Base-by-base conservation (phyloP, 495 filamentous ascomycete genomes). In the Evernia prunastri region DNA sequence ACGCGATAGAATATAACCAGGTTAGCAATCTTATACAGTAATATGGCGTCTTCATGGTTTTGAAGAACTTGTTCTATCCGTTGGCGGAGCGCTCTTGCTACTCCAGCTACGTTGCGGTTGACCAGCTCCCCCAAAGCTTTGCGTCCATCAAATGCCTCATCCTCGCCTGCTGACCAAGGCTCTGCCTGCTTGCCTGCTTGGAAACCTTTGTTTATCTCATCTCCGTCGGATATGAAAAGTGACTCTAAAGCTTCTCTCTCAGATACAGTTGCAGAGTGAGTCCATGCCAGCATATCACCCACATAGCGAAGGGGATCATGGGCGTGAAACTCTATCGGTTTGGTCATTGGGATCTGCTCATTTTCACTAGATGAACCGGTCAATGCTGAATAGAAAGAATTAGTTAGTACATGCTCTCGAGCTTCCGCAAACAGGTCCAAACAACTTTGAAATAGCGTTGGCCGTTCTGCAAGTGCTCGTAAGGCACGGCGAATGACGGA, bases 271-370 rank as follows among this genome's bases (percentile, higher is more conserved):
- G 92, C 88, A 1, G 95, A 97, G 71, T 99, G 94, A 4, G 87
- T 85, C 94, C 94, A 99, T 9, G 94, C 94, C 20, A 97, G 82
- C 93, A 99, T 97, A 72, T 99, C 94, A 27, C 94, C 92, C 25
- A 96, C 86, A 70, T 97, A 99, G 40, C 94, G 82, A 18, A 99
- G 76, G 17, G 90, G 88, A 70, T 99, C 94, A 70, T 97, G 92
- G 15, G 94, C 91, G 39, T 86, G 89, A 54, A 96, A 82, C 72
- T 99, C 95, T 67, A 99, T 99, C 0, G 95, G 92, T 66, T 97
- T 97, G 31, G 89, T 82, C 8, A 82, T 81, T 18, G 67, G 70
- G 57, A 82, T 77, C 4, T 77, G 70, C 18, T 74, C 77, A 0
- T 75, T 69, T 18, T 76, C 73, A n/a, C 75, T 72, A 45, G 79